Evolutionary conservation across 1,284 basidiomycete species (phyloP).

Genomic region (Taiwanofungus camphoratus): DNA sequence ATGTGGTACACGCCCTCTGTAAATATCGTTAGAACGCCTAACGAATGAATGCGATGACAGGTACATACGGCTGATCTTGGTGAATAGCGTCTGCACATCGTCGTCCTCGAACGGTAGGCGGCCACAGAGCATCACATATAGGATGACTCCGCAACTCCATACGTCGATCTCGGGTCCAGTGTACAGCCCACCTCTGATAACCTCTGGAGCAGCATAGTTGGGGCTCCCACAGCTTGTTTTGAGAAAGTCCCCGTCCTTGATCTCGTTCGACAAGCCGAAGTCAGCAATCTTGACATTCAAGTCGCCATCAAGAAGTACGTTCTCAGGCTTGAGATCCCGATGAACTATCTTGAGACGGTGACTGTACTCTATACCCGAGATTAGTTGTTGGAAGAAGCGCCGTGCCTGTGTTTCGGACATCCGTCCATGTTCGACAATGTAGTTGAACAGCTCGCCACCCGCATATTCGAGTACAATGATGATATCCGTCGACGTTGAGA

Average conservation of each 20-base stretch:
- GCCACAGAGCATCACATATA: conserved; percentile 94
- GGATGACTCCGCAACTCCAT: conserved; percentile 95
- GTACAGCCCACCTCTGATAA: conserved; percentile 89
- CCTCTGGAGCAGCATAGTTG: conserved; percentile 95
- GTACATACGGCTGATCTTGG: conserved; percentile 84
- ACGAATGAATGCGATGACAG: not conserved
- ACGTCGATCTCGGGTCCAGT: conserved; percentile 96
- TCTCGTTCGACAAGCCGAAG: conserved; percentile 91
- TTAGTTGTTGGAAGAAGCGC: conserved; percentile 94
- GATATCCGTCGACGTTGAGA: conserved; percentile 88
- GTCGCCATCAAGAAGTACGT: conserved; percentile 73
- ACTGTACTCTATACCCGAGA: conserved; percentile 93
- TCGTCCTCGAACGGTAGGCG: conserved; percentile 93
- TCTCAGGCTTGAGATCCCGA: conserved; percentile 94
- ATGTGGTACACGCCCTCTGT: conserved; percentile 82
- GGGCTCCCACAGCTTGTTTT: conserved; percentile 94
- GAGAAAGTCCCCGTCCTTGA: conserved; percentile 91
- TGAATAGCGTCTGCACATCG: conserved; percentile 86
- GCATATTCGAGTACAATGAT: conserved; percentile 96
- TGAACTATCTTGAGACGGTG: conserved; percentile 94
- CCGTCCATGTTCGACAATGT: conserved; percentile 85
- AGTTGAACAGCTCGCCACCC: conserved; percentile 92
- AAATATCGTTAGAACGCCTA: conserved; percentile 7
- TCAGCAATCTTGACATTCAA: conserved; percentile 93
- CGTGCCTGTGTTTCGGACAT: conserved; percentile 84